Evolutionary conservation across 208 protist species (phyloP).

Genomic region (Blechomonas ayalai): DNA sequence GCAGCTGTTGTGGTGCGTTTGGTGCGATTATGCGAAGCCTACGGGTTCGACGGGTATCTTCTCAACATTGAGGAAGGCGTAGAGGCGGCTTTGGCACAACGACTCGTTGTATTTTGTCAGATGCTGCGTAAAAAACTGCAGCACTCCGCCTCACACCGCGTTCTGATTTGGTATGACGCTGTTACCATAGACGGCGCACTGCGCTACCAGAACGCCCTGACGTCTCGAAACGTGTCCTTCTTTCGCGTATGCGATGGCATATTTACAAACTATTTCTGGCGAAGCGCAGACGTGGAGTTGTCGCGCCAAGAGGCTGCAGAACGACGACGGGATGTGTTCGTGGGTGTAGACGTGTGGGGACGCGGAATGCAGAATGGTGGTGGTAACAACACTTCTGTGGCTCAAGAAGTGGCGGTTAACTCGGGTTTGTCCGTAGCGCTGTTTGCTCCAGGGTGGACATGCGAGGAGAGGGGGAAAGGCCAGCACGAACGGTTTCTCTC

Average conservation of each 20-base stretch:
- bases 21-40: constrained; percentile 41
- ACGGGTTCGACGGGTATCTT: constrained; percentile 90
- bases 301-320: constrained; percentile 18
- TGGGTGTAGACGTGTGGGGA: constrained; percentile 87
- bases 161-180: constrained; percentile 91
- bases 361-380: constrained; percentile 70
- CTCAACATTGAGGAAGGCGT: constrained; percentile 83
- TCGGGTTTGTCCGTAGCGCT: constrained; percentile 58
- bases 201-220: constrained; percentile 78
- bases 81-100: constrained; percentile 22
- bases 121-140: constrained; percentile 41
- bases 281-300: constrained; percentile 22
- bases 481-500: constrained; percentile 36
- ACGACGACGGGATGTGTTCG: constrained; percentile 47
- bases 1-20: constrained; percentile 36
- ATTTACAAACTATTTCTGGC: constrained; percentile 90
- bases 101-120: constrained; percentile 41
- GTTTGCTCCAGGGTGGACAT: constrained; percentile 89
- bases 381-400: constrained; percentile 46
- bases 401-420: constrained; percentile 17
- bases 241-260: constrained; percentile 79
- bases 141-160: neutral
- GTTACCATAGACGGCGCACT: constrained; percentile 52
- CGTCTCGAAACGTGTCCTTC: constrained; percentile 62
- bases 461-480: constrained; percentile 40